Evolutionary conservation across 148 eudicot genomes (phyloP).

Genomic region (Cornus kousa): DNA sequence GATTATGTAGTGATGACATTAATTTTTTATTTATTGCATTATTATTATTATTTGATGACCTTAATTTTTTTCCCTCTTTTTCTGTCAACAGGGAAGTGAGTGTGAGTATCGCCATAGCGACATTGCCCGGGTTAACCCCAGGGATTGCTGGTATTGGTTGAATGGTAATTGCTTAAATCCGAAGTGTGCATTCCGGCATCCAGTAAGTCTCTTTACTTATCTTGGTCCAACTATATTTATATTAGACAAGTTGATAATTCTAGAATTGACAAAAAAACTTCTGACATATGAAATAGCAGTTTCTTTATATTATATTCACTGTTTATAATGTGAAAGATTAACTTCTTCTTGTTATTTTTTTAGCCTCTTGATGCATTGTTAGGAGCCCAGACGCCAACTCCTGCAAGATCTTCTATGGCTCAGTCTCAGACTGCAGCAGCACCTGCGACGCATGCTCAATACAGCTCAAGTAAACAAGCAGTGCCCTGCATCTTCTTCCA

Average conservation of each 20-base stretch:
- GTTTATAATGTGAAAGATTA: background rate
- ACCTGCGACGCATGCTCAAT: constrained; percentile 29
- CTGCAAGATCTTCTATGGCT: constrained; percentile 41
- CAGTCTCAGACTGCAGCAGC: constrained; percentile 26
- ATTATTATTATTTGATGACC: too few species aligned
- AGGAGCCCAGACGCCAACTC: constrained; percentile 44
- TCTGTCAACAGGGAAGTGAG: constrained; percentile 72
- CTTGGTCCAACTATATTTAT: background rate
- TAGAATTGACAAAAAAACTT: background rate
- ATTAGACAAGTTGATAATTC: background rate
- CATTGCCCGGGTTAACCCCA: constrained; percentile 80
- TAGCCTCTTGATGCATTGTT: constrained; percentile 87
- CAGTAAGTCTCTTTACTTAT: constrained; percentile 50
- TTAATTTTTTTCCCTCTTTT: background rate
- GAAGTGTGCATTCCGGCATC: constrained; percentile 83
- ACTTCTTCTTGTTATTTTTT: constrained; percentile 11
- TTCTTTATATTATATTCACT: background rate
- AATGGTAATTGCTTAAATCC: constrained; percentile 84
- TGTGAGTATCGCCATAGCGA: constrained; percentile 98
- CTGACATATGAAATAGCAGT: too few species aligned
- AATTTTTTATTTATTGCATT: too few species aligned
- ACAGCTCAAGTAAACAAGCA: constrained; percentile 48
- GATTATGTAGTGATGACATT: too few species aligned
- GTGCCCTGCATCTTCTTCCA: constrained; percentile 89
- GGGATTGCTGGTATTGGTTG: constrained; percentile 89